phyloP scores from a whole-genome alignment of 129 eudicot genomes.

The Gnaphalium uliginosum region DNA sequence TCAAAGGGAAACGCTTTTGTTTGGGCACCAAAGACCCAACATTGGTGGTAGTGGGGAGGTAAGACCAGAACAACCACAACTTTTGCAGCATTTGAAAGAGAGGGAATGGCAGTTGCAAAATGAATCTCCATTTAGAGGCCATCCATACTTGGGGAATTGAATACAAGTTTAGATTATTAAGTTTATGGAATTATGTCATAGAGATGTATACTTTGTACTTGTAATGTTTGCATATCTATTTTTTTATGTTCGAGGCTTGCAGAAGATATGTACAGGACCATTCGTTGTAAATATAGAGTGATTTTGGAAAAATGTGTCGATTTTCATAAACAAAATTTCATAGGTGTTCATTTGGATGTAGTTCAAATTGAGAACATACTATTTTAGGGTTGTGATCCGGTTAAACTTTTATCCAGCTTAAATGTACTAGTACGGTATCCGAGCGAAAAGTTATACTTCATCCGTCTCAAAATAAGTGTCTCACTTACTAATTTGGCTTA shows the following conservation, averaged over 20 bases:
- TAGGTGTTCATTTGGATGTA: not conserved
- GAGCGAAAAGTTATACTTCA: too few species aligned
- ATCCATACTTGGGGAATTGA: conserved; percentile 67
- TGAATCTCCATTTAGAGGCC: conserved; percentile 53
- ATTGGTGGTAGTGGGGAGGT: conserved; percentile 38
- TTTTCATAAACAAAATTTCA: not conserved
- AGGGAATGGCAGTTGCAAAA: conserved; percentile 66
- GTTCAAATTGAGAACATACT: not conserved
- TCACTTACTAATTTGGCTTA: too few species aligned
- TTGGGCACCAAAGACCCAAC: conserved; percentile 51
- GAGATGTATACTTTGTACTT: not conserved
- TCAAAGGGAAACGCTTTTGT: conserved; percentile 39
- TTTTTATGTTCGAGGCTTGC: not conserved
- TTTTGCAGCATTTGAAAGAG: conserved; percentile 69
- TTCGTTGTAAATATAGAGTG: not conserved
- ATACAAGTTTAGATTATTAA: not conserved
- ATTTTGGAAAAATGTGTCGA: too few species aligned
- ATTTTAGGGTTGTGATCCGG: not conserved
- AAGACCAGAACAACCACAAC: conserved; percentile 50
- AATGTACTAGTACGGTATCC: too few species aligned
- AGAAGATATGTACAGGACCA: not conserved
- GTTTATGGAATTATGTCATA: conserved; percentile 7
- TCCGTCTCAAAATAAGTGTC: too few species aligned
- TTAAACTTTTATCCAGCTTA: too few species aligned
- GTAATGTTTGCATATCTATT: conserved; percentile 25